Percentiles rank a stretch among this genome's conserved stretches.
Conservation (phyloP, 257 asterid genomes). For the Gardenia jasminoides region DNA sequence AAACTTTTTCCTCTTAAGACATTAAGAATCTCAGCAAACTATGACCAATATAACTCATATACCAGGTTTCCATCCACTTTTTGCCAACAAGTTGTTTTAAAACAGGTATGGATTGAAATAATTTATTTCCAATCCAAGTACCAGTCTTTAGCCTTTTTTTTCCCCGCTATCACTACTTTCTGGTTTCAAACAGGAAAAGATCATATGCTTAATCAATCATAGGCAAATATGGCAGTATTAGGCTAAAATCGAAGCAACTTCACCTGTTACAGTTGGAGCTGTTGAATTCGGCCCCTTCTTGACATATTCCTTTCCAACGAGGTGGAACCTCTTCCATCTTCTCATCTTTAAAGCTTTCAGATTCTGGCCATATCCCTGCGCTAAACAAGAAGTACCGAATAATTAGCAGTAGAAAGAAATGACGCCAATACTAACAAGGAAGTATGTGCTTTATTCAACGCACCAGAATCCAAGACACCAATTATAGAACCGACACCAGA, state of each 20-base stretch:
- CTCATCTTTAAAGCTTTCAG: conserved; percentile 37
- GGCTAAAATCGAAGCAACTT: not conserved
- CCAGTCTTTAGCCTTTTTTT: too few relatives aligned
- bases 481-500: conserved; percentile 2
- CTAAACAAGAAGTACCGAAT: conserved; percentile 7
- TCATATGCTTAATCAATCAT: not conserved
- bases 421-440: not conserved
- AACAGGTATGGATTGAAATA: too few relatives aligned
- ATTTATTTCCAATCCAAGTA: too few relatives aligned
- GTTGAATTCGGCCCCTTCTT: conserved; percentile 37
- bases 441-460: not conserved
- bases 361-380: conserved; percentile 48
- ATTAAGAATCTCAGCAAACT: too few relatives aligned
- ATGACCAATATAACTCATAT: too few relatives aligned
- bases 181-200: too few relatives aligned
- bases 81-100: too few relatives aligned
- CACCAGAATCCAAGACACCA: conserved; percentile 7
- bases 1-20: too few relatives aligned
- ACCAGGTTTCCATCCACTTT: too few relatives aligned
- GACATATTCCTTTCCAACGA: conserved; percentile 41
- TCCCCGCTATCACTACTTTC: not conserved
- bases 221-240: not conserved
- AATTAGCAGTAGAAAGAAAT: not conserved
- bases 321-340: conserved; percentile 25
- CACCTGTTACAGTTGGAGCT: conserved; percentile 35